phyloP scores from a whole-genome alignment of 345 rosid species.

The Theobroma cacao region DNA sequence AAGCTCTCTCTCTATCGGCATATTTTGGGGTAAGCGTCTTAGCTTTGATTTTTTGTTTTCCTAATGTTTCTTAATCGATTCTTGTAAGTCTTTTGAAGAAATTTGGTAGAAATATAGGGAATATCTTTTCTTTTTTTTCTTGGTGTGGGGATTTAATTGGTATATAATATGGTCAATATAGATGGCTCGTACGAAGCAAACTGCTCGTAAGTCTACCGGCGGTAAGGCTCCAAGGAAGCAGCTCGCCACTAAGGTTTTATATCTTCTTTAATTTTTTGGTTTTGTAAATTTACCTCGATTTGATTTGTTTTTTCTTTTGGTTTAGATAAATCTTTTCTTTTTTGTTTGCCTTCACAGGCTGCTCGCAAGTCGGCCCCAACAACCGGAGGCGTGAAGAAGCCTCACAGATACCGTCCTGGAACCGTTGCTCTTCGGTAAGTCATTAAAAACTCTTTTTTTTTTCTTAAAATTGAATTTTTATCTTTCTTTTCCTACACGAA shows the following conservation, averaged over 20 bases:
- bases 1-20: background rate
- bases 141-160: background rate
- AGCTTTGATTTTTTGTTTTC: background rate
- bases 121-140: background rate
- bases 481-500: background rate
- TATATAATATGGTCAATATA: background rate
- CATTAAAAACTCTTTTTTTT: background rate
- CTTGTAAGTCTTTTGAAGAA: background rate
- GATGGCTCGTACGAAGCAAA: conserved; percentile 96
- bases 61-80: background rate
- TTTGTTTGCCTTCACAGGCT: conserved; percentile 34
- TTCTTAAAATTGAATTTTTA: background rate
- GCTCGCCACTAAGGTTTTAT: conserved; percentile 76
- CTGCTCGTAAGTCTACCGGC: conserved; percentile 94
- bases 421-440: conserved; percentile 93
- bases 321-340: background rate
- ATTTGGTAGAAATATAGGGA: background rate
- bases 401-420: conserved; percentile 91
- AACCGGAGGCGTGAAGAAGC: conserved; percentile 91
- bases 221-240: conserved; percentile 98
- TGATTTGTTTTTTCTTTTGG: background rate
- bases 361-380: conserved; percentile 95
- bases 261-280: background rate
- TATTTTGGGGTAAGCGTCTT: background rate
- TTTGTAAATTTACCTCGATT: background rate